phyloP scores from a whole-genome alignment of 179 eudicot species.

The Dionaea muscipula region DNA sequence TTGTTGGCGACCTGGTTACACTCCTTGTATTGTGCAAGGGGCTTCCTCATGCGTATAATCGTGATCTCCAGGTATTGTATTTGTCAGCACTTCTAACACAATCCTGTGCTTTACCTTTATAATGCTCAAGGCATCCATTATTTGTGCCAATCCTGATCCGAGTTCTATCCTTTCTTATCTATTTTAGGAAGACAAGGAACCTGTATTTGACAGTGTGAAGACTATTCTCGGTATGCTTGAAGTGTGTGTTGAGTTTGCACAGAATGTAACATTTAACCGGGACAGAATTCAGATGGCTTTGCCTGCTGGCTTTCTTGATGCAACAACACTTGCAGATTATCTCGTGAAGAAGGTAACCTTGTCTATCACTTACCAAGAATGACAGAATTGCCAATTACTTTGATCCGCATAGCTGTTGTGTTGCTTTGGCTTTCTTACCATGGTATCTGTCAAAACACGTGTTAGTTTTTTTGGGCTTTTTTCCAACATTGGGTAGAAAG shows the following conservation, averaged over 20 bases:
- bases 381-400: too few relatives aligned
- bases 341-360: slow-evolving; percentile 74
- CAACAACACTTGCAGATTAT: slow-evolving; percentile 96
- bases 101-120: too few relatives aligned
- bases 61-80: slow-evolving; percentile 98
- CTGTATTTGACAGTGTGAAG: slow-evolving; percentile 83
- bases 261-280: slow-evolving; percentile 59
- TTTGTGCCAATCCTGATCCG: background rate
- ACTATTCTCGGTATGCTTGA: slow-evolving; percentile 85
- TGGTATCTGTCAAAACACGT: too few relatives aligned
- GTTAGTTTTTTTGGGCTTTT: too few relatives aligned
- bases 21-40: slow-evolving; percentile 97
- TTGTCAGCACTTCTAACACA: too few relatives aligned
- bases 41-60: slow-evolving; percentile 94
- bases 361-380: background rate
- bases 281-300: slow-evolving; percentile 61
- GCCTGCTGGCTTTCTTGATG: slow-evolving; percentile 99
- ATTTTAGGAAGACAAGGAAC: slow-evolving; percentile 88
- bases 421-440: too few relatives aligned
- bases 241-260: slow-evolving; percentile 85
- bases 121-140: too few relatives aligned
- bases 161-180: slow-evolving; percentile 2
- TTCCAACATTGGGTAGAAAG: too few relatives aligned
- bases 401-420: too few relatives aligned
- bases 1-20: slow-evolving; percentile 72